Evolutionary conservation across 2,329 filamentous ascomycete species (phyloP).

Genomic region (Cercospora sp.): DNA sequence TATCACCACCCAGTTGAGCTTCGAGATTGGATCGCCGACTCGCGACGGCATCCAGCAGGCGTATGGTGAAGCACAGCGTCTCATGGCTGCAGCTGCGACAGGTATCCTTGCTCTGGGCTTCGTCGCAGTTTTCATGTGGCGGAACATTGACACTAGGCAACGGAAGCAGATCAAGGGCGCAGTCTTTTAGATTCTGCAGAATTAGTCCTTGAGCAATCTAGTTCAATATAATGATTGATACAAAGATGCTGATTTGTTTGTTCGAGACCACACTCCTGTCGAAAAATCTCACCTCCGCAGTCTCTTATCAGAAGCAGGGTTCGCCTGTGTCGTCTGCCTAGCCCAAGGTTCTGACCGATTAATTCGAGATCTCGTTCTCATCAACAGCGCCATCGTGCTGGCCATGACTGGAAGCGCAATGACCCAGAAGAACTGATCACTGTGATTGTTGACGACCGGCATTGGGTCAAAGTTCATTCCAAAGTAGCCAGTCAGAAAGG

Average conservation of each 20-base stretch:
- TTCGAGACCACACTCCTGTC: too few species aligned
- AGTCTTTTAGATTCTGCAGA: slow-evolving; percentile 31
- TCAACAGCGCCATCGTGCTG: slow-evolving; percentile 72
- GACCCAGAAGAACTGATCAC: slow-evolving; percentile 63
- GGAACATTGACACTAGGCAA: slow-evolving; percentile 39
- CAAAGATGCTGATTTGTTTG: too few species aligned
- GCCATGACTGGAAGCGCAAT: slow-evolving; percentile 74
- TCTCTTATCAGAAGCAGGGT: not conserved
- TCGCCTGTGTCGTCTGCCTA: not conserved
- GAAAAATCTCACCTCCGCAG: slow-evolving; percentile 1
- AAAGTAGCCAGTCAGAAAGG: slow-evolving; percentile 72
- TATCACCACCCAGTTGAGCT: slow-evolving; percentile 43
- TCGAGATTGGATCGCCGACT: slow-evolving; percentile 45
- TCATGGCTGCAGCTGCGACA: slow-evolving; percentile 44
- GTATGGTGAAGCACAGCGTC: slow-evolving; percentile 51
- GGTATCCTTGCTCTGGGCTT: slow-evolving; percentile 36
- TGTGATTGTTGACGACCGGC: slow-evolving; percentile 34
- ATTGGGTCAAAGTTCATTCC: slow-evolving; percentile 62
- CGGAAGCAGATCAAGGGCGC: slow-evolving; percentile 42
- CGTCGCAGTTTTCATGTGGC: slow-evolving; percentile 37
- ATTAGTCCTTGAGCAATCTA: not conserved
- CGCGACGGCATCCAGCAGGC: slow-evolving; percentile 49
- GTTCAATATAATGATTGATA: not conserved
- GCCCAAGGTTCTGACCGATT: slow-evolving; percentile 14
- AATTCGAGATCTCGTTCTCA: slow-evolving; percentile 15